A percentile compares a stretch with the other conserved stretches of the same genome.
Evolutionary conservation across 345 rosid species (phyloP).

Genomic region (Physaria fendleri): DNA sequence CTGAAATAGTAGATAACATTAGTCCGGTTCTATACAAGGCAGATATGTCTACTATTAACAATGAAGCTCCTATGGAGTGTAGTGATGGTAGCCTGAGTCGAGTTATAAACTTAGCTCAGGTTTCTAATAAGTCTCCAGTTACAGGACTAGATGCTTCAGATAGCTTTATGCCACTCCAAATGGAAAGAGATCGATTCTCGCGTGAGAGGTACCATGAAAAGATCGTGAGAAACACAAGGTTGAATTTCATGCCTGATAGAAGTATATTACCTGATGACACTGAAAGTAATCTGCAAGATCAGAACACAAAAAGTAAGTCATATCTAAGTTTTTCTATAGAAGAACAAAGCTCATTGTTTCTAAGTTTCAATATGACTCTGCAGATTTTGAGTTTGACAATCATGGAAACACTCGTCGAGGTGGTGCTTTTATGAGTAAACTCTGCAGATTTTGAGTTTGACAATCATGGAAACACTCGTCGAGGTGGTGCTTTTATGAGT

Average conservation of each 20-base stretch:
- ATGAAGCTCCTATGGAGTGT: constrained; percentile 37
- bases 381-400: constrained; percentile 42
- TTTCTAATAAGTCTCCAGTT: constrained; percentile 39
- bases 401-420: constrained; percentile 41
- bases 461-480: constrained; percentile 39
- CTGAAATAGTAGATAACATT: constrained; percentile 33
- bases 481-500: constrained; percentile 45
- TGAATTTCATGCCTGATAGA: constrained; percentile 49
- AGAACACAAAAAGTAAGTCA: constrained; percentile 44
- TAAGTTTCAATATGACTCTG: constrained; percentile 38
- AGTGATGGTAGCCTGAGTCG: constrained; percentile 52
- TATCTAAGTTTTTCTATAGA: constrained; percentile 35
- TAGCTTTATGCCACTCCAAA: constrained; percentile 35
- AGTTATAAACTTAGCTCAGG: constrained; percentile 47
- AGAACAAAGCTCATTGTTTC: constrained; percentile 32
- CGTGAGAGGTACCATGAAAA: constrained; percentile 54
- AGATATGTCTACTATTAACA: constrained; percentile 34
- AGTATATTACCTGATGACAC: constrained; percentile 52
- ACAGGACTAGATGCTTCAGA: constrained; percentile 41
- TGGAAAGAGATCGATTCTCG: constrained; percentile 48
- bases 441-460: constrained; percentile 43
- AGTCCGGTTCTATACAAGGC: constrained; percentile 33
- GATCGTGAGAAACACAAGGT: constrained; percentile 45
- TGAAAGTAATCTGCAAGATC: constrained; percentile 36
- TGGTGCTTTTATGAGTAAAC: constrained; percentile 42